Base-by-base conservation (phyloP, 768 basidiomycete genomes). In the Lentinula boryana region DNA sequence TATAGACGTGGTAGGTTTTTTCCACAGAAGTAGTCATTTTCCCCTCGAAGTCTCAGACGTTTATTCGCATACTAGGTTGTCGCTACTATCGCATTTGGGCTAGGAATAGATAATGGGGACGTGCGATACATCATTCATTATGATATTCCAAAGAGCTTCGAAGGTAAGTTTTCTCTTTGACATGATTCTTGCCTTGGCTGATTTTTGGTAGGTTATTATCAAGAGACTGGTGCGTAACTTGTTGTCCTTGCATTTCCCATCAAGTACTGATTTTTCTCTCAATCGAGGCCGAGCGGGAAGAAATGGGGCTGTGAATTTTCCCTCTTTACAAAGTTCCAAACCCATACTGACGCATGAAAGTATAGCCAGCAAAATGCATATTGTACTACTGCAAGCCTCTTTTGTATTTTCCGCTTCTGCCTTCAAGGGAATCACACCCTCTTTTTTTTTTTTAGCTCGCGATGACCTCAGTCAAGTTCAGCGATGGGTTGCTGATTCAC, bases 81-180 rank as follows among this genome's bases (percentile, higher is more conserved):
- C 27, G 89, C 89, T 9, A 91, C 90, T 0, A 83, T 93, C 54
- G 91, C 91, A 4, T 94, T 93, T 65, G 92, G 92, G 2, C 85
- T 93, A 74, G 91, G 91, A 1, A 93, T 94, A 49, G 91, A 94
- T 69, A 93, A 93, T 73, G 75, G 82, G 18, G 86, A 91, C 63
- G 89, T 91, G 56, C 80, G 89, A 40, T 93, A 91, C 65, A 83
- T 92, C 46, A 84, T 93, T 44, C 91, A 93, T 67, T 92, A 83
- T 63, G 91, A 93, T 70, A 71, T 93, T 16, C 89, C 91, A 0
- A 91, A 89, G 68, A 91, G 89, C 60, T 84, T 93, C 60, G 91
- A 93, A 81, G 89, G 90, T 86, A 40, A 63, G 71, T 62, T 27
- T 23, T 33, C 56, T 18, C 50, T 31, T 7, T 12, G 10, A 40